Evolutionary conservation across 179 eudicot genomes (phyloP).

Genomic region (Beta corolliflora): DNA sequence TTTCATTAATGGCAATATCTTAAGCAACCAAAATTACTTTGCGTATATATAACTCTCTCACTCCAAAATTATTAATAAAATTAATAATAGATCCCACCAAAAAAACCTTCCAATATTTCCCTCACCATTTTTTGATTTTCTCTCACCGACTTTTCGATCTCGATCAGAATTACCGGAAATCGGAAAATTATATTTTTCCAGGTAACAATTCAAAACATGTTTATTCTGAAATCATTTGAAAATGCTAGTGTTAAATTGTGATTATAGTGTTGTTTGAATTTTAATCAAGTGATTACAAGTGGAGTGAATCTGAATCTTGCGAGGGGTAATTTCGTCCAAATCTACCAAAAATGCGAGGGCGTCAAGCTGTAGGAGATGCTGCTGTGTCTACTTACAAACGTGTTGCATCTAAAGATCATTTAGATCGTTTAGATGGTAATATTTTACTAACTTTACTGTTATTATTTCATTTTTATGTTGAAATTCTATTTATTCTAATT

Average conservation of each 20-base stretch:
- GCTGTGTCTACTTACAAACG: constrained; percentile 57
- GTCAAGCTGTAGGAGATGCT: constrained; percentile 42
- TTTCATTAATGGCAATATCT: too few relatives aligned
- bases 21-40: too few relatives aligned
- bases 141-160: too few relatives aligned
- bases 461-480: neutral
- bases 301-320: neutral
- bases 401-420: constrained; percentile 47
- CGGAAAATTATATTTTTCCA: neutral
- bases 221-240: neutral
- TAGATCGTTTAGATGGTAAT: constrained; percentile 21
- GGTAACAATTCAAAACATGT: too few relatives aligned
- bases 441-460: neutral
- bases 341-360: constrained; percentile 52
- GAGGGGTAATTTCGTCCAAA: constrained; percentile 16
- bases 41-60: neutral
- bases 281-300: neutral
- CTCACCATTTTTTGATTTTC: neutral
- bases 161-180: too few relatives aligned
- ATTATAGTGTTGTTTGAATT: neutral
- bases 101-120: too few relatives aligned
- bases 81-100: too few relatives aligned
- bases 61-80: too few relatives aligned
- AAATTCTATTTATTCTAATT: neutral
- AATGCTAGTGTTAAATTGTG: neutral